Conservation (phyloP, 176 grass and related monocot species). For the Aegilops umbellulata region DNA sequence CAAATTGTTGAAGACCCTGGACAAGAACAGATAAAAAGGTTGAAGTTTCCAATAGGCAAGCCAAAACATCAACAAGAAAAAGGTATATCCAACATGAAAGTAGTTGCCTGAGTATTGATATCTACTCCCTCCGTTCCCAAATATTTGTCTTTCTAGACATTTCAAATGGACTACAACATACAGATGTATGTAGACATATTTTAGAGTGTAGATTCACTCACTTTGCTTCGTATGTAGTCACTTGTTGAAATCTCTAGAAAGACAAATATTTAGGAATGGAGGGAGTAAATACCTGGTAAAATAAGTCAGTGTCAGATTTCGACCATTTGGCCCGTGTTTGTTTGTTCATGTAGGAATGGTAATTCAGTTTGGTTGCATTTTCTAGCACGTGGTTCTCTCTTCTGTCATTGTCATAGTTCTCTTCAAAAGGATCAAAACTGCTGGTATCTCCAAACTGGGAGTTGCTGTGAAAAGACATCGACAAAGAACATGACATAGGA, state of each 20-base stretch:
- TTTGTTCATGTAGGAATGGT: conserved; percentile 77
- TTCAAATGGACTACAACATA: too few species aligned
- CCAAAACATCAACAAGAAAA: neutral
- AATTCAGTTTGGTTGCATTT: conserved; percentile 70
- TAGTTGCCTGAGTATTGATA: conserved; percentile 15
- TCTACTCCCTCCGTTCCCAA: too few species aligned
- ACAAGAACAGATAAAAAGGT: conserved; percentile 5
- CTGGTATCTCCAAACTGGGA: conserved; percentile 4
- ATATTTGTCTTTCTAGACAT: too few species aligned
- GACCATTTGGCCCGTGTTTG: conserved; percentile 52
- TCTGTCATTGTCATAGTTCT: conserved; percentile 25
- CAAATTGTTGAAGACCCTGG: conserved; percentile 88
- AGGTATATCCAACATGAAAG: neutral
- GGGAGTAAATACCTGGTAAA: conserved; percentile 88
- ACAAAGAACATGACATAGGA: neutral
- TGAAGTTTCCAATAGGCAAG: neutral
- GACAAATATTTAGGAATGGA: too few species aligned
- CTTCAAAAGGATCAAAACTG: conserved; percentile 34
- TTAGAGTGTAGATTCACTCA: too few species aligned
- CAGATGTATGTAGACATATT: too few species aligned
- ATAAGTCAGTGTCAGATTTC: conserved; percentile 70
- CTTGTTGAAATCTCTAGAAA: too few species aligned
- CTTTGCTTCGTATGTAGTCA: too few species aligned
- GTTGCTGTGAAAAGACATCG: neutral
- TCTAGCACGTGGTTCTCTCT: neutral